Percentiles rank a stretch among this genome's conserved stretches.
These are phyloP conservation scores for Smittium culicis DNA, from an alignment of 371 early-diverging fungal genomes.

Conservation along the genomic window DNA sequence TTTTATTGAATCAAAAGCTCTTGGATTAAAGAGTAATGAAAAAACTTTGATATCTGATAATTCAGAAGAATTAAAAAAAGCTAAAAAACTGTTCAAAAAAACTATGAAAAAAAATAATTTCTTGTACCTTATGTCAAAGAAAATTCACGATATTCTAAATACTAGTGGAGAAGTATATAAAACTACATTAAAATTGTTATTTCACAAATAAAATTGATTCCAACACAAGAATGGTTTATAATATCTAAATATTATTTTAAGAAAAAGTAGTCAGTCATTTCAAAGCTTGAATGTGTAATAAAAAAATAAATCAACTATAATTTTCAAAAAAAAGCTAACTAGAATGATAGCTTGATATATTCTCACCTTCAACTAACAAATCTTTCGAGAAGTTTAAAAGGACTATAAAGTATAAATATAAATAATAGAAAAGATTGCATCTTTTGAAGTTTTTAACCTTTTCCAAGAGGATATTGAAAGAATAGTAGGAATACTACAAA, in stretches of 20 bases:
- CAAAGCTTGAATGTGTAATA: neutral
- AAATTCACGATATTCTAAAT: neutral
- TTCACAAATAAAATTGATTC: neutral
- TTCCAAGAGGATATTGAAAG: neutral
- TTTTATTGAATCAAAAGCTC: neutral
- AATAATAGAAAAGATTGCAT: neutral
- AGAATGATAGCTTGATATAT: neutral
- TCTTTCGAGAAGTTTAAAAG: neutral
- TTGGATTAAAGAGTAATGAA: neutral
- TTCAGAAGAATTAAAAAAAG: neutral
- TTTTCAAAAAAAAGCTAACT: neutral
- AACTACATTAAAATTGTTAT: neutral
- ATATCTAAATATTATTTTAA: neutral
- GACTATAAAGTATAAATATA: neutral
- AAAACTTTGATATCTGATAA: neutral
- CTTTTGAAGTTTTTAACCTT: neutral
- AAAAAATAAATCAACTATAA: neutral
- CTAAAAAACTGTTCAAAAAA: neutral
- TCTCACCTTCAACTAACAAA: neutral
- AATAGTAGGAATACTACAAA: no score
- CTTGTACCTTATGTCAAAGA: neutral
- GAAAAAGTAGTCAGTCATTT: neutral
- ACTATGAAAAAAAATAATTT: neutral
- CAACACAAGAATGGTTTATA: neutral
- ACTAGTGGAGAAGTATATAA: neutral